Evolutionary conservation across 139 green algal species (phyloP), one percentile per base, ranked within the genome.

Genomic region (Tetraselmis chui): DNA sequence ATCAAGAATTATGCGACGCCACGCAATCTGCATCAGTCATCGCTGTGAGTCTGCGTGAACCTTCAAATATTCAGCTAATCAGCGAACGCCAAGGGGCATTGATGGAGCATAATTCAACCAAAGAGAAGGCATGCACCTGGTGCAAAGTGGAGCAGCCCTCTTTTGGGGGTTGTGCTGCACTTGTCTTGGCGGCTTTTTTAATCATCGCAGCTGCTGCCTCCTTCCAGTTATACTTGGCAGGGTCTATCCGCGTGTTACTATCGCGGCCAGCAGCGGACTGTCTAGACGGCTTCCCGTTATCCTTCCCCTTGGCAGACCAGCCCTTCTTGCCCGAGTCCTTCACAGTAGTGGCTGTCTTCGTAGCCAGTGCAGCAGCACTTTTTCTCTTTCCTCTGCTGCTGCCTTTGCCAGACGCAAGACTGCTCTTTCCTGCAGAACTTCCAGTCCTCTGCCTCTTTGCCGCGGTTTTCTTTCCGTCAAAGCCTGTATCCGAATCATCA

Each of bases 1-100:
- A 80, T 97, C 92, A 80, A 97, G 88, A 5, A 98, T 85, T 75
- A 98, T 89, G 59, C 94, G 91, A n/a, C 91, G 88, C 94, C 94
- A 97, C 0, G 78, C 76, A 0, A 97, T 87, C 89, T 95, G 86
- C 24, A n/a, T n/a, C n/a, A n/a, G n/a, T n/a, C n/a, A n/a, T n/a
- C n/a, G n/a, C n/a, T n/a, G n/a, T n/a, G n/a, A n/a, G n/a, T n/a
- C n/a, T n/a, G n/a, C n/a, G n/a, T n/a, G n/a, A n/a, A n/a, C n/a
- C n/a, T n/a, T n/a, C n/a, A n/a, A n/a, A n/a, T n/a, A n/a, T n/a
- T n/a, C n/a, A n/a, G n/a, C n/a, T n/a, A n/a, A n/a, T n/a, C n/a
- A 58, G 59, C n/a, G 29, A 78, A 28, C 27, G 25, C 25, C 76
- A 32, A 26, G 26, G 26, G 77, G 23, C 59, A 30, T 31, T 80